Base-by-base conservation (phyloP, 1,284 basidiomycete species). In the Gymnopus androsaceus region DNA sequence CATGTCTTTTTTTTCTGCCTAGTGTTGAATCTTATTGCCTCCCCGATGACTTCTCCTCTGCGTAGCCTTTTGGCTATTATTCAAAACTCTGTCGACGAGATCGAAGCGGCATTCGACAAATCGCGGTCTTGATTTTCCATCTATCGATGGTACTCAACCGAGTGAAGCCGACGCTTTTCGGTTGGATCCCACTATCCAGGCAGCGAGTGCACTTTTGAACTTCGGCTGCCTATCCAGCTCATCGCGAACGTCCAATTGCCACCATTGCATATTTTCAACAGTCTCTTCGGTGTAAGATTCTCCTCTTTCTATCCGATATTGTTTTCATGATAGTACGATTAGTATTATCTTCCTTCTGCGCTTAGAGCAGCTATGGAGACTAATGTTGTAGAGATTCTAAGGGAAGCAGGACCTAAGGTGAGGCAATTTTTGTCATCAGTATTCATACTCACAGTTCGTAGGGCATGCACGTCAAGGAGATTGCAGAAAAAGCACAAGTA, bases 331-430 rank as follows among this genome's bases (percentile, higher is more conserved):
- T 14, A 8, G 15, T 12, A 3, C 3, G 3, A 15, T n/a, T 33
- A 65, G 61, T 61, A 63, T 44, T 58, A 61, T 33, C 63, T 59
- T 27, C 44, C 65, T 2, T 61, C 64, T 19, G 63, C 65, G 14
- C 40, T 74, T 8, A 60, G 69, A 2, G 63, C 65, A 19, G 70
- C 65, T 11, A 51, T 70, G 7, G 71, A 71, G 41, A 61, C 66
- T 1, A 72, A 73, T 55, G 67, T 75, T 11, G 66, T 67, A 0
- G 74, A 76, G 49, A 70, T 74, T n/a, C 55, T 78, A 12, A 67
- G 72, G 0, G 71, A 76, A 54, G 69, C 69, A 12, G 74, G 72
- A 2, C 64, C 69, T 4, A 36, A 74, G 51, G 73, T 71, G 55
- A 23, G 21, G 46, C n/a, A 38, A 14, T 19, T 31, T 15, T 40